Base-by-base conservation (phyloP, 768 basidiomycete genomes). In the Mycena crocata region DNA sequence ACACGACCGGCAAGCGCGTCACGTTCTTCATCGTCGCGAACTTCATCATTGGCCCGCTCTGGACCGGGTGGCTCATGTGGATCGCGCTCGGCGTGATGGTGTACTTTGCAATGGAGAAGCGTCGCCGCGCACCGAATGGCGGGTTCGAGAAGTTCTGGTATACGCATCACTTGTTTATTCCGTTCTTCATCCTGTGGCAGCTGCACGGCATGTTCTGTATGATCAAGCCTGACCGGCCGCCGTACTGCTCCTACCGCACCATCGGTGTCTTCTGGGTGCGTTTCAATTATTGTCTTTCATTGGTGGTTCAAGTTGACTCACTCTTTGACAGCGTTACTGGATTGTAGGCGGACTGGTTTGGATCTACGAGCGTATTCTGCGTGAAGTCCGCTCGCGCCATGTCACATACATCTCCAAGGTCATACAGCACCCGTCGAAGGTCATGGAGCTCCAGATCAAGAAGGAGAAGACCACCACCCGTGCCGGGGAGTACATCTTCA, bases 191-290 rank as follows among this genome's bases (percentile, higher is more conserved):
- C 77, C 82, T 85, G 76, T 98, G 96, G 96, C 96, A 98, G 78
- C 82, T 97, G 35, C 96, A 96, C 75, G 95, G 95, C 57, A 92
- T 96, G 93, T 96, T 94, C 88, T 96, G 95, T 81, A 95, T 96
- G 93, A 94, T 96, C 82, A 82, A 93, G 79, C 94, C 96, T 34
- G 95, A 98, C 79, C 84, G 93, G 57, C 86, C 92, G 2, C 95
- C 95, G 0, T 96, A 84, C 80, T 99, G 96, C 80, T 94, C 93
- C 3, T 92, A 79, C 78, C 92, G 90, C 75, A 87, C 82, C 45
- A 90, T 96, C 68, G 96, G 95, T 70, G 94, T 97, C 69, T 98
- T 99, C 83, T 99, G 97, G 96, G 94, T 95, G 69, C 54, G 90
- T 31, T 12, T 48, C 28, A 32, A 34, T 8, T 34, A n/a, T n/a